A percentile compares a stretch with the other conserved stretches of the same genome.
Conservation (phyloP, 176 grass and related monocot species). For the Sorghum bicolor region Sorghum_bicolor_NCBIv3 NC_012870.2:7092001-7092500, state of each 20-base stretch:
- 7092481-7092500: not conserved
- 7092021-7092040: not conserved
- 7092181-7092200: not conserved
- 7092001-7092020: not conserved
- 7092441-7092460: slow-evolving; percentile 10
- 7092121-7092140: too few species aligned
- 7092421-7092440: not conserved
- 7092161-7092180: not conserved
- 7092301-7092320: not conserved
- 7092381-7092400: slow-evolving; percentile 5
- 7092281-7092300: not conserved
- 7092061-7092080: not conserved
- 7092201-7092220: not conserved
- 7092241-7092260: not conserved
- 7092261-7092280: not conserved
- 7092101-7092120: not conserved
- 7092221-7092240: not conserved
- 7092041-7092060: not conserved
- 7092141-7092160: not conserved
- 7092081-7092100: not conserved
- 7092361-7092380: not conserved
- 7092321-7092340: not conserved
- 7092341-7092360: not conserved
- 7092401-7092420: not conserved
- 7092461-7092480: not conserved